Percentiles rank a stretch among this genome's conserved stretches.
These are phyloP conservation scores for Pleoardoris graminearum DNA, from an alignment of 2,329 filamentous ascomycete genomes.

Conservation along the genomic window DNA sequence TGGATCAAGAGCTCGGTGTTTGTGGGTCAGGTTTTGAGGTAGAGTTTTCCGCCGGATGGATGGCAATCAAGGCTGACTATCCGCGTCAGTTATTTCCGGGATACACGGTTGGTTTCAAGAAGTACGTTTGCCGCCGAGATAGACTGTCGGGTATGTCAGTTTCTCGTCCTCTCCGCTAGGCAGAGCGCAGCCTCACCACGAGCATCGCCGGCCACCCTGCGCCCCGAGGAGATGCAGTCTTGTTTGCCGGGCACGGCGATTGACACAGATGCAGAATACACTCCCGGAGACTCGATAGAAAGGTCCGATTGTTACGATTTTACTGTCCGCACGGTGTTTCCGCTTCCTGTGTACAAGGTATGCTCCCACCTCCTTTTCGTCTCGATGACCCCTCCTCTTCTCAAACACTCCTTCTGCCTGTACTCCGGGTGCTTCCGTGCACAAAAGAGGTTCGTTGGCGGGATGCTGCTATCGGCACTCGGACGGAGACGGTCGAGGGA, in stretches of 20 bases:
- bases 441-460: neutral
- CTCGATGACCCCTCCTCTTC: slow-evolving; percentile 2
- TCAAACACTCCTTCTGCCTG: neutral
- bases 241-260: slow-evolving; percentile 8
- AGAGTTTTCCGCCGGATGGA: slow-evolving; percentile 15
- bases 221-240: neutral
- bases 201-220: neutral
- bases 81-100: slow-evolving; percentile 30
- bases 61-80: slow-evolving; percentile 25
- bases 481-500: neutral
- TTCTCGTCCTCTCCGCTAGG: neutral
- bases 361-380: slow-evolving; percentile 20
- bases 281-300: slow-evolving; percentile 35
- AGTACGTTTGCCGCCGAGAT: slow-evolving; percentile 20
- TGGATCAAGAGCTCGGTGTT: slow-evolving; percentile 48
- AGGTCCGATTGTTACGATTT: slow-evolving; percentile 34
- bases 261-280: slow-evolving; percentile 27
- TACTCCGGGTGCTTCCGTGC: neutral
- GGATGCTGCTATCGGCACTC: neutral
- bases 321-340: slow-evolving; percentile 29
- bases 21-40: slow-evolving; percentile 43
- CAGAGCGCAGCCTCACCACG: neutral
- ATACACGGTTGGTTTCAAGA: slow-evolving; percentile 31
- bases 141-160: slow-evolving; percentile 21
- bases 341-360: slow-evolving; percentile 36